Conservation (phyloP, 2,329 filamentous ascomycete genomes). For the Neonectria magnoliae region DNA sequence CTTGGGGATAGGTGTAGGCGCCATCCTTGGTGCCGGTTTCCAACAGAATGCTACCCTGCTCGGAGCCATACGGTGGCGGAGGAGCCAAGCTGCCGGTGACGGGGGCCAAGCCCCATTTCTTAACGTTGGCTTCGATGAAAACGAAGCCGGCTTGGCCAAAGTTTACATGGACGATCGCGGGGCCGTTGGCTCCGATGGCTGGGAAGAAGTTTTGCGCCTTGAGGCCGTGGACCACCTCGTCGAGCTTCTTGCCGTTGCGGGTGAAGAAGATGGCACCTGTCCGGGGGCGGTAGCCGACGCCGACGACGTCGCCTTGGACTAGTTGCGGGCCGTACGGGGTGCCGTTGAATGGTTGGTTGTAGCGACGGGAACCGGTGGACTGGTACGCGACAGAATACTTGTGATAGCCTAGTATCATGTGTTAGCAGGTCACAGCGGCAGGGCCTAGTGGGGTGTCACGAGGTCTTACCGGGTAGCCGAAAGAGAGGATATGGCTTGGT, state of each 20-base stretch:
- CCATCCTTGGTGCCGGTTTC: slow-evolving; percentile 80
- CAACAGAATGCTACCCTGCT: slow-evolving; percentile 94
- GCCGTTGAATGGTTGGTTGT: slow-evolving; percentile 89
- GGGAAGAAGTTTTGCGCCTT: slow-evolving; percentile 98
- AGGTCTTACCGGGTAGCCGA: slow-evolving; percentile 81
- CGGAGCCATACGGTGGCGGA: slow-evolving; percentile 94
- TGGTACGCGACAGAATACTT: slow-evolving; percentile 92
- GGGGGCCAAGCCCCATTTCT: slow-evolving; percentile 98
- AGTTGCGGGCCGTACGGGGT: slow-evolving; percentile 84
- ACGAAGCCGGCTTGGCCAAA: slow-evolving; percentile 98
- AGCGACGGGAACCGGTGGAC: slow-evolving; percentile 85
- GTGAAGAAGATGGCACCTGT: slow-evolving; percentile 98
- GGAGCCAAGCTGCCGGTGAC: slow-evolving; percentile 95
- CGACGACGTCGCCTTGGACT: slow-evolving; percentile 94
- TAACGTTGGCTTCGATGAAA: slow-evolving; percentile 98
- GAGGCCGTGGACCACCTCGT: slow-evolving; percentile 91
- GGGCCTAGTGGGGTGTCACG: slow-evolving; percentile 12
- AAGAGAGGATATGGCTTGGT: slow-evolving; percentile 98
- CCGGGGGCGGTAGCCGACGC: slow-evolving; percentile 92
- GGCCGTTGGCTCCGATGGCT: slow-evolving; percentile 94
- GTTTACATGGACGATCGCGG: slow-evolving; percentile 93
- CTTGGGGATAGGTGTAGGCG: slow-evolving; percentile 54
- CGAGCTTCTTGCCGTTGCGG: slow-evolving; percentile 95
- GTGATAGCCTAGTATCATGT: slow-evolving; percentile 73
- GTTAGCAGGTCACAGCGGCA: slow-evolving; percentile 33